Evolutionary conservation across 345 rosid genomes (phyloP).

Genomic region (Ricinus communis): DNA sequence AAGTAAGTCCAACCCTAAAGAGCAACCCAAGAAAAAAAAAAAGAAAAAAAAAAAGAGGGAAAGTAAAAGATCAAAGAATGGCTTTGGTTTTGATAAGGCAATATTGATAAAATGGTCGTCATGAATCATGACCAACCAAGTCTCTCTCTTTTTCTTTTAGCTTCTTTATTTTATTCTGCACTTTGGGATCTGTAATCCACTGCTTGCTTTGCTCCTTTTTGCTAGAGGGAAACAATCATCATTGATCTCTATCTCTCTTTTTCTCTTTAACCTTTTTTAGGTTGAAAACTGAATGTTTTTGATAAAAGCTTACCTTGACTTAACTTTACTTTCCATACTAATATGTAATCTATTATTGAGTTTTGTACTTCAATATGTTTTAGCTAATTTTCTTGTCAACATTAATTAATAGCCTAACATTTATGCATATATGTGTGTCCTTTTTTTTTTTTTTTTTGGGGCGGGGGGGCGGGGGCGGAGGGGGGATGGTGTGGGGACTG

Average conservation of each 20-base stretch:
- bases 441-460: neutral
- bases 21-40: too few relatives aligned
- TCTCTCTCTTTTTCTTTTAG: neutral
- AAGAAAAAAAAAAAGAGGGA: too few relatives aligned
- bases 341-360: neutral
- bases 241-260: slow-evolving; percentile 14
- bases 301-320: neutral
- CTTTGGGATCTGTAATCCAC: slow-evolving; percentile 29
- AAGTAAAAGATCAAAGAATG: neutral
- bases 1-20: slow-evolving; percentile 45
- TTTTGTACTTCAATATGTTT: slow-evolving; percentile 15
- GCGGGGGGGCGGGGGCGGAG: too few relatives aligned
- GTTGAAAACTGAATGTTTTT: slow-evolving; percentile 6
- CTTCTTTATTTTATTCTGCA: slow-evolving; percentile 16
- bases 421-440: neutral
- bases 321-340: slow-evolving; percentile 10
- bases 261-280: neutral
- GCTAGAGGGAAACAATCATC: slow-evolving; percentile 22
- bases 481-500: too few relatives aligned
- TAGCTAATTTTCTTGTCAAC: neutral
- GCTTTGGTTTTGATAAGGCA: neutral
- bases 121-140: too few relatives aligned
- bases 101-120: neutral
- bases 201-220: slow-evolving; percentile 20
- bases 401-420: neutral